phyloP scores from a whole-genome alignment of 768 basidiomycete genomes.

The Amanita phalloides region DNA sequence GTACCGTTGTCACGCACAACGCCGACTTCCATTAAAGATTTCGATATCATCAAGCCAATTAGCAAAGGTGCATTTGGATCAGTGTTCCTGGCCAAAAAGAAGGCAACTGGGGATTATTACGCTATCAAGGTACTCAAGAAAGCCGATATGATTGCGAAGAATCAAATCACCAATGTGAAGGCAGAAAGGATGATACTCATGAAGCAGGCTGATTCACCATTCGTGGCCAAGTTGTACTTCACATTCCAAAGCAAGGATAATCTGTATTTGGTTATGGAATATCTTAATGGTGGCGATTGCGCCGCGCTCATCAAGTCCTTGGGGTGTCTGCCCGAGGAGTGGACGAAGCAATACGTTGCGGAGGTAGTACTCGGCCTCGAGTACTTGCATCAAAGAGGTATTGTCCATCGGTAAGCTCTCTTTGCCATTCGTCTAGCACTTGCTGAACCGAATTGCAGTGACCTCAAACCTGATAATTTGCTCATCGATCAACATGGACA shows the following conservation, averaged over 20 bases:
- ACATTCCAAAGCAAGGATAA: constrained; percentile 99
- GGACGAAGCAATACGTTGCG: constrained; percentile 94
- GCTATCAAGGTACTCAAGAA: constrained; percentile 99
- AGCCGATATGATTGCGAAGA: constrained; percentile 99
- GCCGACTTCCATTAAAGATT: constrained; percentile 94
- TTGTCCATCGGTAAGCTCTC: constrained; percentile 83
- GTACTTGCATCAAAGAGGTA: constrained; percentile 89
- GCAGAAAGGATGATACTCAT: constrained; percentile 99
- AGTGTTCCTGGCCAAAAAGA: constrained; percentile 97
- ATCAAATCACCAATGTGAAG: constrained; percentile 99
- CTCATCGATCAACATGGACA: constrained; percentile 96
- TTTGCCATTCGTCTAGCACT: constrained; percentile 4
- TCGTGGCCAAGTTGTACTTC: constrained; percentile 95
- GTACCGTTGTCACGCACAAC: constrained; percentile 71
- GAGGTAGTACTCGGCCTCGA: constrained; percentile 94
- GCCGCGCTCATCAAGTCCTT: constrained; percentile 93
- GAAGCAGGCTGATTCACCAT: constrained; percentile 97
- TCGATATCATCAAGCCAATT: constrained; percentile 98
- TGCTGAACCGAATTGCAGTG: constrained; percentile 37
- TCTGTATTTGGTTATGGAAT: constrained; percentile 98
- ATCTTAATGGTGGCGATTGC: constrained; percentile 96
- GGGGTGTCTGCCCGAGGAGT: constrained; percentile 91
- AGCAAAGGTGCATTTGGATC: constrained; percentile 98
- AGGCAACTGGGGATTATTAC: constrained; percentile 95
- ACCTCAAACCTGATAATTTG: constrained; percentile 95